Evolutionary conservation across 73 alveolate genomes (phyloP).

Genomic region (Breviolum minutum): DNA sequence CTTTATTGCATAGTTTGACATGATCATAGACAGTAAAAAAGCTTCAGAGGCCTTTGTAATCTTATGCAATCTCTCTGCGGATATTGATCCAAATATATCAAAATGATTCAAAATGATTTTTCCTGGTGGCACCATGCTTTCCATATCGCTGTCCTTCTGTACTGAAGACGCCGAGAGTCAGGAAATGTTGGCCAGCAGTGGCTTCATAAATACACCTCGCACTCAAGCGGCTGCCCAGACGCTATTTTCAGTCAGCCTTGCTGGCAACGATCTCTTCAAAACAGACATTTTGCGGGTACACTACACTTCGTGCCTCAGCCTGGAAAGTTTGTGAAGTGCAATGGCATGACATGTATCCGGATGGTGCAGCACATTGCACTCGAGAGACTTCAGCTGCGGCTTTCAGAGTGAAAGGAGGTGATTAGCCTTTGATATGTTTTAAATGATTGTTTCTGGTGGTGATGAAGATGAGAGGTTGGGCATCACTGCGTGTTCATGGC

Average conservation of each 20-base stretch:
- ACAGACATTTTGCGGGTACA: slow-evolving; percentile 67
- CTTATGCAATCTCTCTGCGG: too few species aligned
- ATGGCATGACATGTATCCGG: neutral
- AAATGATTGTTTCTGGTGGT: too few species aligned
- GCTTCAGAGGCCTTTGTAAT: too few species aligned
- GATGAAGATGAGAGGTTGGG: too few species aligned
- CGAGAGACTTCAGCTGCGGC: too few species aligned
- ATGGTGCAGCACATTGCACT: too few species aligned
- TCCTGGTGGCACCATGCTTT: neutral
- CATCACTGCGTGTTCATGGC: neutral
- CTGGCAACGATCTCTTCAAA: slow-evolving; percentile 69
- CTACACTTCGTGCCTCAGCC: slow-evolving; percentile 37
- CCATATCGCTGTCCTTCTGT: too few species aligned
- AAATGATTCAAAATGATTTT: neutral
- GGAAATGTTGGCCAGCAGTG: slow-evolving; percentile 34
- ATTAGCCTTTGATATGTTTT: too few species aligned
- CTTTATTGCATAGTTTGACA: too few species aligned
- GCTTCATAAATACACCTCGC: slow-evolving; percentile 47
- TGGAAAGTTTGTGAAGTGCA: neutral
- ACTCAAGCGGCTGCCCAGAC: slow-evolving; percentile 75
- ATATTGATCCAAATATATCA: neutral
- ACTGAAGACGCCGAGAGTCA: neutral
- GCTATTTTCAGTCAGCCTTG: slow-evolving; percentile 72
- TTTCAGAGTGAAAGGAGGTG: too few species aligned
- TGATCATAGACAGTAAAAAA: too few species aligned